Evolutionary conservation across 2,329 filamentous ascomycete genomes (phyloP), one percentile per base, ranked within the genome.

Genomic region (Colletotrichum sp.): DNA sequence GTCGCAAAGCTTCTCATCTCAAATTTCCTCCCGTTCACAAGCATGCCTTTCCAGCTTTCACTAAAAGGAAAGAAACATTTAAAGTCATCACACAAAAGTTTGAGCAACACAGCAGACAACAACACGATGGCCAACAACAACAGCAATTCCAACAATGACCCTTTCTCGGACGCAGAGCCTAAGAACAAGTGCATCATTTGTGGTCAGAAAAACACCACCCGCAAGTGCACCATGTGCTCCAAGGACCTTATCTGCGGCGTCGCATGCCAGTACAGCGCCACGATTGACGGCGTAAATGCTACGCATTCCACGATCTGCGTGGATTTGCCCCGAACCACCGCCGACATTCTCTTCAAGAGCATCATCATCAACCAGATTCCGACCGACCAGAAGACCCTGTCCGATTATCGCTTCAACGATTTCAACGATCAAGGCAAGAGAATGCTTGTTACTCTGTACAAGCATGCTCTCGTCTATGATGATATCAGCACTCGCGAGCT

Each of bases 141-240:
- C 39, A 0, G 8, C 18, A 12, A 21, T n/a, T 21, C 18, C 18
- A 0, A 0, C 39, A 49, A 49, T 12, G 18, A 44, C 5, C 1
- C 16, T 18, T 0, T 2, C 34, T 1, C 34, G 4, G 16, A 3
- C 16, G 8, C 36, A 0, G 0, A 44, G 36, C 16, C 8, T 4
- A 44, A 44, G 36, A 9, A n/a, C 8, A 16, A 44, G 16, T 44
- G 36, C 8, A 44, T 44, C 36, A 18, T 44, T 5, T 44, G 16
- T 10, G 16, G 36, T 1, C 36, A 44, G 36, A 10, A 16, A 16
- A 39, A 39, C 34, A 39, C 36, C 8, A 18, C 8, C 16, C 16
- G 36, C 8, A 44, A 18, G 36, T 44, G 16, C 16, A 44, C 8
- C 0, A 44, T 44, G 39, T 44, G 16, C 16, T 44, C 16, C 15